A percentile compares a stretch with the other conserved stretches of the same genome.
phyloP scores from a whole-genome alignment of 495 filamentous ascomycete species.

The Pseudoneurospora amorphoporcata region DNA sequence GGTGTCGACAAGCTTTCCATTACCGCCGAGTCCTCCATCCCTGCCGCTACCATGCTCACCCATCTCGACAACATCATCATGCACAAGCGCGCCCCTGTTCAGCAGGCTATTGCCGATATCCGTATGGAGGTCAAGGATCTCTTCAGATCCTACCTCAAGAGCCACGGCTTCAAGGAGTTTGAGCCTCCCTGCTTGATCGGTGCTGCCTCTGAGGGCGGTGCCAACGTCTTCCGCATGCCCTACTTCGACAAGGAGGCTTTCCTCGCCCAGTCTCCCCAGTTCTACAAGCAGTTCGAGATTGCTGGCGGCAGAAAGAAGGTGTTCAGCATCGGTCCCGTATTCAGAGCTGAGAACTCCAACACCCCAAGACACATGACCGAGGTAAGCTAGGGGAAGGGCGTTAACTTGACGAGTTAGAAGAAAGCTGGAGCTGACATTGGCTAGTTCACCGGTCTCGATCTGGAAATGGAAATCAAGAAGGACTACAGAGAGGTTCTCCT shows the following conservation, averaged over 20 bases:
- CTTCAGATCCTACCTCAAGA: conserved; percentile 69
- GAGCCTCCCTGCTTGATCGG: conserved; percentile 74
- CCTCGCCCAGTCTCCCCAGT: conserved; percentile 67
- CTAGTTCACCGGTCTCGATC: conserved; percentile 82
- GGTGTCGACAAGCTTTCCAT: conserved; percentile 44
- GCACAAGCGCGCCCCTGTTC: conserved; percentile 78
- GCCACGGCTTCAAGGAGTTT: conserved; percentile 67
- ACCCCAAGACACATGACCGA: conserved; percentile 95
- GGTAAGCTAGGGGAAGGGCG: conserved; percentile 11
- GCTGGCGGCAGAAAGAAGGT: conserved; percentile 85
- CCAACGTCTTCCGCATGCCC: conserved; percentile 82
- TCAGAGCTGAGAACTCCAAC: conserved; percentile 94
- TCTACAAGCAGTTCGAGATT: conserved; percentile 96
- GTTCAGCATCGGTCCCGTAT: conserved; percentile 84
- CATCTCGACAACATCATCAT: conserved; percentile 84
- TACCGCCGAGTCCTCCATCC: conserved; percentile 34
- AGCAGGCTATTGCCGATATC: conserved; percentile 73
- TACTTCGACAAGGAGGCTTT: conserved; percentile 84
- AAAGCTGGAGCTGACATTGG: not conserved
- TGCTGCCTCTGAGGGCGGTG: conserved; percentile 86
- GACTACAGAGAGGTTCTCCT: conserved; percentile 81
- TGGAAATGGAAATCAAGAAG: conserved; percentile 89
- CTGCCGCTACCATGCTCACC: conserved; percentile 61
- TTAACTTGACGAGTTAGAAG: not conserved
- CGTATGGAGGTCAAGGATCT: conserved; percentile 71